Evolutionary conservation across 306 rosid species (phyloP).

Genomic region (Acacia crassicarpa): DNA sequence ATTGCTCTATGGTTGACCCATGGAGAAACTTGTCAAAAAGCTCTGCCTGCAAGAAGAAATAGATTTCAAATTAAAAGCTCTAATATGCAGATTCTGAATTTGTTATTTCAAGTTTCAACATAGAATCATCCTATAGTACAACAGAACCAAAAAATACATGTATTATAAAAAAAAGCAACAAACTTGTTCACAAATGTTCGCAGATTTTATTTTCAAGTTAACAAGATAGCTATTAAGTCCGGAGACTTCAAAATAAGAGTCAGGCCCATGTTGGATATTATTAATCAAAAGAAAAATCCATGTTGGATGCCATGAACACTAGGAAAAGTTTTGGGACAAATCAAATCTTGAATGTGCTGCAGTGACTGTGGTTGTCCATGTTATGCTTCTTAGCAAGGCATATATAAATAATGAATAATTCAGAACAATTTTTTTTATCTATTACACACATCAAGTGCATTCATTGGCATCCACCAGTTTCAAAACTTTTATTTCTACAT

Average conservation of each 20-base stretch:
- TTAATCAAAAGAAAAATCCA: no score
- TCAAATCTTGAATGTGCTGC: background rate
- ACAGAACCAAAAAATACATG: background rate
- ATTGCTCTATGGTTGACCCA: conserved; percentile 85
- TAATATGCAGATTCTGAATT: conserved; percentile 14
- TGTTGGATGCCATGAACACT: background rate
- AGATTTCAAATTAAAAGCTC: conserved; percentile 14
- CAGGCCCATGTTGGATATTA: background rate
- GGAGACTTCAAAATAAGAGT: background rate
- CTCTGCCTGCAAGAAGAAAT: conserved; percentile 69
- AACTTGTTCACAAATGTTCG: background rate
- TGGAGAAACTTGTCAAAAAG: conserved; percentile 94
- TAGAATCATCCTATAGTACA: background rate
- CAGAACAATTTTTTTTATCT: conserved; percentile 9
- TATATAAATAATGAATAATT: background rate
- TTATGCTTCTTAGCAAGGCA: background rate
- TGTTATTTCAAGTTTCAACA: background rate
- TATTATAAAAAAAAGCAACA: background rate
- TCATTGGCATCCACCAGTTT: background rate
- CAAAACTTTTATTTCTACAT: conserved; percentile 3
- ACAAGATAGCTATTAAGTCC: background rate
- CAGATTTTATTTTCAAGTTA: background rate
- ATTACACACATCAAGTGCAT: background rate
- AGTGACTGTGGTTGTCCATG: background rate
- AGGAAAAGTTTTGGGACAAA: background rate